Conservation (phyloP, 148 eudicot genomes). For the Chenopodium quinoa region DNA sequence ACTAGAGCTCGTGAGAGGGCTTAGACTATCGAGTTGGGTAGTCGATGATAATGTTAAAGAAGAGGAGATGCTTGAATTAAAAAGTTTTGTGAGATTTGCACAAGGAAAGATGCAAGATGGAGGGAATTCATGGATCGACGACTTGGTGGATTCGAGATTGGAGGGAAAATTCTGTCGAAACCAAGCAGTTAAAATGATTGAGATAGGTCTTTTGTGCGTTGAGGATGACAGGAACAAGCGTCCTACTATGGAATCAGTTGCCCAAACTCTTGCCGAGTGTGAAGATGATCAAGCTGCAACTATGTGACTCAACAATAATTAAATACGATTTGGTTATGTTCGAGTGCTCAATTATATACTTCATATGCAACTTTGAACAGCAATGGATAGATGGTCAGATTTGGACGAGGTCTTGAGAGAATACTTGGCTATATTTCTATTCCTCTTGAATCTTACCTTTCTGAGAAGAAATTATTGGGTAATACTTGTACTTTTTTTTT, state of each 20-base stretch:
- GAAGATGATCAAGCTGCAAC: neutral
- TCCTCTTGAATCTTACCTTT: too few species aligned
- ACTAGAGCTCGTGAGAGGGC: neutral
- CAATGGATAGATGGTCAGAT: too few species aligned
- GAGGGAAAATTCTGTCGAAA: constrained; percentile 38
- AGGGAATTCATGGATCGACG: constrained; percentile 40
- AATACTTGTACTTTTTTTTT: too few species aligned
- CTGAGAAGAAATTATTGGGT: too few species aligned
- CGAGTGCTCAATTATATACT: too few species aligned
- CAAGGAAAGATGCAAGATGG: constrained; percentile 27
- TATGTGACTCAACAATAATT: too few species aligned
- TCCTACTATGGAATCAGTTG: constrained; percentile 3
- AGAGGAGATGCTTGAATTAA: constrained; percentile 13
- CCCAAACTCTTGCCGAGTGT: neutral
- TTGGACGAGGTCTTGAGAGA: too few species aligned
- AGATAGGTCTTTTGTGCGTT: constrained; percentile 29
- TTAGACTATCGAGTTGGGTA: neutral
- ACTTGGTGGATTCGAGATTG: constrained; percentile 50
- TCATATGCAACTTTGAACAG: too few species aligned
- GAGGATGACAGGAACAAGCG: constrained; percentile 4
- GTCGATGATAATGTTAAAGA: constrained; percentile 23
- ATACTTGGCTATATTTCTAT: too few species aligned
- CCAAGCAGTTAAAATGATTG: constrained; percentile 44
- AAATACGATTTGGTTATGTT: too few species aligned
- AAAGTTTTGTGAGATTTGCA: constrained; percentile 30